Conservation (phyloP, 2,329 filamentous ascomycete genomes). For the Periconia digitata region DNA sequence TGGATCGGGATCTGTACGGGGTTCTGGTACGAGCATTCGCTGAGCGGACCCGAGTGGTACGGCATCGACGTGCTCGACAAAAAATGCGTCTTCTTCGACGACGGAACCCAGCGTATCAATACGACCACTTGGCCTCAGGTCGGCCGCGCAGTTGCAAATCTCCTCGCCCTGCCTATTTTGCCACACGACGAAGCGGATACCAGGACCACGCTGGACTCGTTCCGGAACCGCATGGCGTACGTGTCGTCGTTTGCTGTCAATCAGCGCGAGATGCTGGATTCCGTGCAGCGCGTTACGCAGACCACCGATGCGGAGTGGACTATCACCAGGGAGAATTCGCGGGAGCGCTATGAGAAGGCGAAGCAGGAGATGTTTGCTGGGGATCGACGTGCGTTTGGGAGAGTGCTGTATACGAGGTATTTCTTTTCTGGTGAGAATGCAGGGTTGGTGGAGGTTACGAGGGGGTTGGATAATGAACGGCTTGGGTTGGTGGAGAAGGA, state of each 20-base stretch:
- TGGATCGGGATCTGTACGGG: conserved; percentile 21
- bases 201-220: conserved; percentile 6
- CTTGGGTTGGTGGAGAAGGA: conserved; percentile 61
- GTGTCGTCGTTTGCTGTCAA: conserved; percentile 37
- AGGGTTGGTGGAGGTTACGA: conserved; percentile 18
- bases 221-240: conserved; percentile 32
- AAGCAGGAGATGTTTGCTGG: conserved; percentile 49
- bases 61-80: conserved; percentile 43
- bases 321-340: conserved; percentile 51
- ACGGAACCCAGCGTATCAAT: conserved; percentile 37
- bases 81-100: conserved; percentile 28
- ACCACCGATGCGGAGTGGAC: conserved; percentile 63
- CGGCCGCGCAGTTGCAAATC: conserved; percentile 54
- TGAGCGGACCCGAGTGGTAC: conserved; percentile 27
- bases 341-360: conserved; percentile 55
- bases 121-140: conserved; percentile 62
- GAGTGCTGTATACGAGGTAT: conserved; percentile 47
- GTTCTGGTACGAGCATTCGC: conserved; percentile 45
- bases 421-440: conserved; percentile 18
- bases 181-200: conserved; percentile 13
- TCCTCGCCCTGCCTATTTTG: conserved; percentile 41
- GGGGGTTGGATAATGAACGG: conserved; percentile 50
- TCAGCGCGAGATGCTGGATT: conserved; percentile 67
- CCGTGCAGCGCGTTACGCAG: conserved; percentile 60
- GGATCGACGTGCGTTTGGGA: conserved; percentile 47